These are phyloP conservation scores for Mycosphaerella sp. DNA, from an alignment of 2,329 filamentous ascomycete genomes.

Conservation along the genomic window DNA sequence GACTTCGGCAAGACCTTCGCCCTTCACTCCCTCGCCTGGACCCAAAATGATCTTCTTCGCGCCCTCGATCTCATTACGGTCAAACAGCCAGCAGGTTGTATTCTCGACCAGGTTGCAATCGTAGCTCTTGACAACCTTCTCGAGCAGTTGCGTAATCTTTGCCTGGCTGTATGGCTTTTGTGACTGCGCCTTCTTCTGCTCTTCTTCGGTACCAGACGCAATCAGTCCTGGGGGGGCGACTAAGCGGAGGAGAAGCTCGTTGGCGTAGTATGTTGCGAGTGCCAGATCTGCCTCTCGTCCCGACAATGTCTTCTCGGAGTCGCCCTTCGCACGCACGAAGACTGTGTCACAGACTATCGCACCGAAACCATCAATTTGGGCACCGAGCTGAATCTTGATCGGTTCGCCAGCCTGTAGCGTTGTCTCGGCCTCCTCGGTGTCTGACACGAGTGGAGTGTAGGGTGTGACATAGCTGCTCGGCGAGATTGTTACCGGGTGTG, in stretches of 20 bases:
- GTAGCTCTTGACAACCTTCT: conserved; percentile 87
- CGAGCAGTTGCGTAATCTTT: conserved; percentile 78
- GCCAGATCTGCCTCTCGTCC: conserved; percentile 80
- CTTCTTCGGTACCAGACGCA: conserved; percentile 77
- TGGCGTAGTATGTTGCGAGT: conserved; percentile 87
- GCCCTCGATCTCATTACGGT: conserved; percentile 94
- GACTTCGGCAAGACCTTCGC: conserved; percentile 80
- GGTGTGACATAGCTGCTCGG: conserved; percentile 92
- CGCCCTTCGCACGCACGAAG: conserved; percentile 58
- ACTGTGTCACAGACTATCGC: conserved; percentile 94
- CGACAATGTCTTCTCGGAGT: conserved; percentile 45
- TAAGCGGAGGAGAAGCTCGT: conserved; percentile 85
- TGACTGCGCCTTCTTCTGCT: conserved; percentile 80
- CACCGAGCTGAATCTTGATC: conserved; percentile 97
- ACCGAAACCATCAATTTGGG: conserved; percentile 95
- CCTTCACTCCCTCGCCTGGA: conserved; percentile 78
- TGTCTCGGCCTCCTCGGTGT: conserved; percentile 73
- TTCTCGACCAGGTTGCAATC: conserved; percentile 92
- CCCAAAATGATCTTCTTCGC: conserved; percentile 97
- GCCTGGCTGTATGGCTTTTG: conserved; percentile 77
- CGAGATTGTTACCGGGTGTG: conserved; percentile 91
- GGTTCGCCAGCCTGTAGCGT: conserved; percentile 78
- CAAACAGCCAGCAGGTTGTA: conserved; percentile 96
- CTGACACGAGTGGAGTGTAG: conserved; percentile 85
- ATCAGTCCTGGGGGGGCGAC: conserved; percentile 88